Conservation (phyloP, 192 early-diverging fungal genomes). For the Dissophora globulifera region DNA sequence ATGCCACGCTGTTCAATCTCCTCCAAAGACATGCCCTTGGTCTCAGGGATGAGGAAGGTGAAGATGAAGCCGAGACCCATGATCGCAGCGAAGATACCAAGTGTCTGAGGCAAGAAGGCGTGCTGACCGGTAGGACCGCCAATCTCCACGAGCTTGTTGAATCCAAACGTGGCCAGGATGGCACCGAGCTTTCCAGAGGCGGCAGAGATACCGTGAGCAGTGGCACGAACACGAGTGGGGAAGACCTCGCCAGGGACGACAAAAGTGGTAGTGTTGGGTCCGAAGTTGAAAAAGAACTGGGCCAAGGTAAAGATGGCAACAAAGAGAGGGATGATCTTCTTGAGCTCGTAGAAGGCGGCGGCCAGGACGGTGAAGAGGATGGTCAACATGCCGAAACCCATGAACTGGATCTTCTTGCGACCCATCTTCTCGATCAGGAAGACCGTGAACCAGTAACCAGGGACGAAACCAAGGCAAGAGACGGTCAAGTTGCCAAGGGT, state of each 20-base stretch:
- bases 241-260: conserved; percentile 81
- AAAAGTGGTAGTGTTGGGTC: conserved; percentile 84
- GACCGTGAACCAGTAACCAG: conserved; percentile 97
- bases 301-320: conserved; percentile 65
- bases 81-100: conserved; percentile 66
- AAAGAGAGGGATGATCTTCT: conserved; percentile 65
- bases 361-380: conserved; percentile 81
- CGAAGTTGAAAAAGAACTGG: conserved; percentile 82
- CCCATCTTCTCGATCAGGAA: conserved; percentile 89
- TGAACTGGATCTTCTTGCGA: conserved; percentile 93
- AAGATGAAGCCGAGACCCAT: conserved; percentile 69
- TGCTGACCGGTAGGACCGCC: conserved; percentile 55
- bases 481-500: conserved; percentile 93
- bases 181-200: conserved; percentile 81
- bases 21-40: conserved; percentile 78
- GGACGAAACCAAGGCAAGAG: conserved; percentile 84
- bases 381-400: conserved; percentile 83
- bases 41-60: conserved; percentile 77
- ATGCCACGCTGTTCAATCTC: conserved; percentile 64
- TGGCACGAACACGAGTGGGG: conserved; percentile 79
- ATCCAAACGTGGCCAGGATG: conserved; percentile 73
- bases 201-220: conserved; percentile 84
- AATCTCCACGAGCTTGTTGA: conserved; percentile 63
- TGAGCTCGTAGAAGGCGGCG: conserved; percentile 72
- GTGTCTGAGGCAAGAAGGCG: conserved; percentile 61